Evolutionary conservation across 2,329 filamentous ascomycete genomes (phyloP), one percentile per base, ranked within the genome.

Genomic region (Conoideocrella luteorostrata): DNA sequence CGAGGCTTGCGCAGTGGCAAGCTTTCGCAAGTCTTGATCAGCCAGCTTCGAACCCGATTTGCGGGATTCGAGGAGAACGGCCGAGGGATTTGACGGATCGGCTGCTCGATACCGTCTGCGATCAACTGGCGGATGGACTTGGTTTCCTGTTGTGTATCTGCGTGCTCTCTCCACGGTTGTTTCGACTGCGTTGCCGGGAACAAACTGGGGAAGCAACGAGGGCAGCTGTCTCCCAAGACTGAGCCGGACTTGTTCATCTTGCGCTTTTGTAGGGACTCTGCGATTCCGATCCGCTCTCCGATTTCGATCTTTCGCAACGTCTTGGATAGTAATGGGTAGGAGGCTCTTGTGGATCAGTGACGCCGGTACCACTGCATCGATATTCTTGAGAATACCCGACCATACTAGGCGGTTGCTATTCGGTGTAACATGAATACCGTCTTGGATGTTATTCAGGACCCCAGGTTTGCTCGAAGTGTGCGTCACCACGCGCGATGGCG

Each of bases 381-480:
- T 15, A 11, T 43, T 18, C 2, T 20, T 28, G 4, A 46, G 21
- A n/a, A 46, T 24, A 1, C 46, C 46, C 12, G 43, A 37, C 39
- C 39, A 35, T 13, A 48, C 35, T 4, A 35, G 22, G 11, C 43
- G 32, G 21, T 39, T 45, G 17, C 39, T 32, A 2, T 18, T 29
- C 9, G 46, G 43, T 9, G 46, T 43, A 7, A 46, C 21, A 38
- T 39, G 28, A 17, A 48, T 4, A 13, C 42, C 41, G n/a, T 44
- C 45, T 10, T 17, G 38, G 2, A 22, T 13, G 13, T 17, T 15
- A 17, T 21, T 18, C 4, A 15, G 23, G 3, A 4, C n/a, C 13
- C 24, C 28, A 15, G 17, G 30, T 7, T 12, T 21, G 22, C n/a
- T n/a, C 21, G 22, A 18, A 6, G 4, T n/a, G 4, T 7, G 32